Conservation (phyloP, 768 basidiomycete genomes). For the Termitomyces eurrhizus region DNA sequence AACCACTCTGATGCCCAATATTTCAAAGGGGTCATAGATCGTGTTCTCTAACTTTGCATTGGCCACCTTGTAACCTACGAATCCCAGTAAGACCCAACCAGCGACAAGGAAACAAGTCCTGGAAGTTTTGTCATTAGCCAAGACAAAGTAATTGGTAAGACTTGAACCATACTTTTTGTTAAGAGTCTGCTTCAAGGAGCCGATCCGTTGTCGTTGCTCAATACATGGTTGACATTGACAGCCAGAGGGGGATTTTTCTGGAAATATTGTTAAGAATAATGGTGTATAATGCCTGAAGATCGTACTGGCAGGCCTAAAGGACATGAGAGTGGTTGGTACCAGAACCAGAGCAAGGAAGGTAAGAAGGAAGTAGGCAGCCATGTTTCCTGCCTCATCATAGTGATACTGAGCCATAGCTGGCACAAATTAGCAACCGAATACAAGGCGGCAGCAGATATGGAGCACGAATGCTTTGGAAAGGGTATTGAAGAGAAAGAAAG, state of each 20-base stretch:
- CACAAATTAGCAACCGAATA: not conserved
- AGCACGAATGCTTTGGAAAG: not conserved
- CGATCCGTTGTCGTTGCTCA: conserved; percentile 46
- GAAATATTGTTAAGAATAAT: conserved; percentile 2
- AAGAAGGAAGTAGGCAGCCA: conserved; percentile 89
- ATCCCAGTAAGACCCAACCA: conserved; percentile 75
- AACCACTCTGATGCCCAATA: conserved; percentile 75
- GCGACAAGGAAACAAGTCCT: conserved; percentile 58
- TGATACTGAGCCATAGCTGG: conserved; percentile 66
- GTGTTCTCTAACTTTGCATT: conserved; percentile 56
- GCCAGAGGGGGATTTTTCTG: conserved; percentile 37
- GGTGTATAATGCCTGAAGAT: conserved; percentile 11
- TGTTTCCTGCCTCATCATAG: conserved; percentile 82
- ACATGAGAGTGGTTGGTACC: conserved; percentile 67
- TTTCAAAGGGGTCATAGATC: conserved; percentile 92
- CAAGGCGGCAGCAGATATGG: not conserved
- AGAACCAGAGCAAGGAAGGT: conserved; percentile 85
- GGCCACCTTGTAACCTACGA: conserved; percentile 63
- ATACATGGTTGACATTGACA: conserved; percentile 64
- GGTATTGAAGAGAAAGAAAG: not conserved
- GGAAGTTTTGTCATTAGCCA: conserved; percentile 1
- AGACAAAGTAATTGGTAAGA: not conserved
- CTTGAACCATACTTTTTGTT: conserved; percentile 43
- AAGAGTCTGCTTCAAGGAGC: conserved; percentile 46
- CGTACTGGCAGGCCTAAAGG: conserved; percentile 45